Base-by-base conservation (phyloP, 139 green algal species). In the Pycnococcus provasolii region DNA sequence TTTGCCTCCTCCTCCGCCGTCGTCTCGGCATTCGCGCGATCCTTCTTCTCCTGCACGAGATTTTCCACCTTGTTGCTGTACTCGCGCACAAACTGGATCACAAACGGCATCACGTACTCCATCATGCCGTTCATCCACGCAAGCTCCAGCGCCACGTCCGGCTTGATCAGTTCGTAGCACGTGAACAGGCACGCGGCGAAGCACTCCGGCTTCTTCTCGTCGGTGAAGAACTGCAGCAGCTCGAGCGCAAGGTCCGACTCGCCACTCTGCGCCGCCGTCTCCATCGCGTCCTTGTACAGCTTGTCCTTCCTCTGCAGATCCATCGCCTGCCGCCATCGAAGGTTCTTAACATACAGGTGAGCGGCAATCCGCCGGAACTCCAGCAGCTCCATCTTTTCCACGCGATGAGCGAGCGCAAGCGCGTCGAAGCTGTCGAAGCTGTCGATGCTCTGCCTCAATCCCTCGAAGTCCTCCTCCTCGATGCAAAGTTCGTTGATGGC, bases 351-450 rank as follows among this genome's bases (percentile, higher is more conserved):
- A 84, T 96, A 96, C 67, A 96, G 86, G 72, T 85, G 79, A 7
- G 84, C 81, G 45, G 90, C 84, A 45, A 97, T 87, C 64, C 93
- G 80, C 40, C 93, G 75, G 81, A 98, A 96, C 86, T 97, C 91
- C 51, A 95, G 83, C 58, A 98, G 83, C 79, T 97, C 91, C 66
- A 98, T 91, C 69, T 83, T 83, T 84, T 99, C 93, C 52, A 97
- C 81, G 58, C 75, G 68, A 52, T 47, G 46, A 39, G 79, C 79
- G n/a, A 84, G 68, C 3, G 70, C 60, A 7, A 95, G 80, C 79
- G 96, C 88, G 81, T 99, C 93, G 66, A 93, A 99, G 86, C 94
- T 96, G 80, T 98, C 92, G 73, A 96, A 94, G 3, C 85, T 90
- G 50, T 88, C 83, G 67, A 97, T 96, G 74, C 74, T 88, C 45